Evolutionary conservation across 2,329 filamentous ascomycete species (phyloP), one percentile per base, ranked within the genome.

Genomic region (Paracorniculantispora psalliotae): DNA sequence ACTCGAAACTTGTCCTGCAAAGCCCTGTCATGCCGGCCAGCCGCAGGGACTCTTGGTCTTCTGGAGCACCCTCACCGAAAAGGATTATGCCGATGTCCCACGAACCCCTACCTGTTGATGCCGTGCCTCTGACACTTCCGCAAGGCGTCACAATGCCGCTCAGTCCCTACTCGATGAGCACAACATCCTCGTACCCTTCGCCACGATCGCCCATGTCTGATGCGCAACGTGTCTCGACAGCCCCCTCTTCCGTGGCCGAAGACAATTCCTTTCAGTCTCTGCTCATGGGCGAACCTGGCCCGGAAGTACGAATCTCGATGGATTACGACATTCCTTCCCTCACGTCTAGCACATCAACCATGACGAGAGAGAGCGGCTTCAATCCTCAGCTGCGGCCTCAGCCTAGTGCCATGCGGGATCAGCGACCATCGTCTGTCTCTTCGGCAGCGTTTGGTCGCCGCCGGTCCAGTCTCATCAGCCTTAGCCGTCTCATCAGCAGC

Each of bases 321-420:
- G 87, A 89, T 63, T 74, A 74, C 46, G 89, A 90, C 64, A 85
- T 90, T 15, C 88, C 89, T 2, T 92, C 89, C 2, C 73, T 81
- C 63, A 90, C 88, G 1, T 91, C 88, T 67, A 91, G 87, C 68
- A 86, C 88, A 64, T 92, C 90, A 10, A 91, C 88, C 10, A 90
- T 88, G 83, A 88, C 87, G 7, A 82, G 85, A 48, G 86, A 90
- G 64, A 89, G 88, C 65, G 76, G 76, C 37, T 79, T 80, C 47
- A 65, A 71, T 1, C 67, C 77, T 56, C 70, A 72, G 71, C 66
- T 76, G 63, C 77, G 80, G 35, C 77, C 81, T 62, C 77, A 78
- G 8, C 78, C 79, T 49, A 71, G 77, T 44, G 75, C 74, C 3
- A 74, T 79, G 33, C 75, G 77, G 17, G 81, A 84, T 21, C 81